Percentiles rank a stretch among this genome's conserved stretches.
phyloP scores from a whole-genome alignment of 306 rosid genomes.

The Betula pendula region DNA sequence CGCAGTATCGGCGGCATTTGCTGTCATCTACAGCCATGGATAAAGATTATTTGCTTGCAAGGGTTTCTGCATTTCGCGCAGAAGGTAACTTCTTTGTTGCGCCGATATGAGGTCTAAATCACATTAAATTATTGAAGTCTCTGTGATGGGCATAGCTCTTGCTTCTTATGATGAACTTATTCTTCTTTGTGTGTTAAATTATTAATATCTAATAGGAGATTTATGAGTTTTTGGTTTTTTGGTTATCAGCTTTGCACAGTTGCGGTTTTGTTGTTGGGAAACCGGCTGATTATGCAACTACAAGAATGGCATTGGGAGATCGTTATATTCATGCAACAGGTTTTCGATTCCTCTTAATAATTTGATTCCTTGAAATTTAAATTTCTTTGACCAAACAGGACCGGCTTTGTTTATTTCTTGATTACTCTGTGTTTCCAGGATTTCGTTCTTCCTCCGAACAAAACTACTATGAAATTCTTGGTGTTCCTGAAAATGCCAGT shows the following conservation, averaged over 20 bases:
- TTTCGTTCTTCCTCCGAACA: constrained; percentile 43
- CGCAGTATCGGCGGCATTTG: constrained; percentile 68
- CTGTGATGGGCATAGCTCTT: not conserved
- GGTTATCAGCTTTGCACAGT: constrained; percentile 46
- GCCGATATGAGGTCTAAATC: not conserved
- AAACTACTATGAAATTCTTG: constrained; percentile 71
- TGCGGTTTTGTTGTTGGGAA: constrained; percentile 38
- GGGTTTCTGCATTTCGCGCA: constrained; percentile 35
- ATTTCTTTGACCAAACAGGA: not conserved
- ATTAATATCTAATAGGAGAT: not conserved
- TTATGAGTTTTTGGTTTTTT: not conserved
- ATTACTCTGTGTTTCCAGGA: constrained; percentile 39
- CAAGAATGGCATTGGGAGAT: constrained; percentile 32
- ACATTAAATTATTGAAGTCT: not conserved
- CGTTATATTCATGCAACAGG: constrained; percentile 72
- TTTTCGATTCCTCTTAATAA: constrained; percentile 27
- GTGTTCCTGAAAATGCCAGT: constrained; percentile 63
- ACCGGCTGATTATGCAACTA: constrained; percentile 28
- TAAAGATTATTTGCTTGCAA: constrained; percentile 25
- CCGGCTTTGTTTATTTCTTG: constrained; percentile 2
- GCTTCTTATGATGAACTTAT: not conserved
- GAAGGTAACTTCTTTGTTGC: not conserved
- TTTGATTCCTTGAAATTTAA: not conserved
- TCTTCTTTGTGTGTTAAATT: not conserved
- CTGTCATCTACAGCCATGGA: constrained; percentile 40